Conservation (phyloP, 495 filamentous ascomycete species). For the Talaromyces stipitatus region DNA sequence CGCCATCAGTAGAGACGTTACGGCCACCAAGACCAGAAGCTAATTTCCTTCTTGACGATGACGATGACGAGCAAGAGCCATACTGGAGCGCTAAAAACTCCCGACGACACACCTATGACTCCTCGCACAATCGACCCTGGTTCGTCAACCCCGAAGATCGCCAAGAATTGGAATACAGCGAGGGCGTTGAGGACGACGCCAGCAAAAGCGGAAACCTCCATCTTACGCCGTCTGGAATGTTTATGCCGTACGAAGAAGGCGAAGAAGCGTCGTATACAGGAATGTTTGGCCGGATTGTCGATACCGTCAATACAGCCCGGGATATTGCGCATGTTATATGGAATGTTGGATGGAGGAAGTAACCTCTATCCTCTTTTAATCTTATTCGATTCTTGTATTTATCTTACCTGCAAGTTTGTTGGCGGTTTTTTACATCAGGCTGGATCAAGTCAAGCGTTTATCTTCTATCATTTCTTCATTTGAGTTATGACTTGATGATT, state of each 20-base stretch:
- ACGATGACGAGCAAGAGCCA: slow-evolving; percentile 44
- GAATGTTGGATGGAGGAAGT: slow-evolving; percentile 93
- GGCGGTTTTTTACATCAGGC: not conserved
- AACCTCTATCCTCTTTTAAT: slow-evolving; percentile 13
- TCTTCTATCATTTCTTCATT: not conserved
- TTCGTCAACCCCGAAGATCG: slow-evolving; percentile 30
- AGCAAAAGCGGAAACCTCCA: slow-evolving; percentile 40
- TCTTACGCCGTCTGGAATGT: slow-evolving; percentile 73
- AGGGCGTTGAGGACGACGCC: not conserved
- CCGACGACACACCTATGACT: slow-evolving; percentile 13
- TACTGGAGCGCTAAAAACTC: not conserved
- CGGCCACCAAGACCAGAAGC: slow-evolving; percentile 61
- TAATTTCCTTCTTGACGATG: slow-evolving; percentile 66
- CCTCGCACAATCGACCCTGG: slow-evolving; percentile 23
- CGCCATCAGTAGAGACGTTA: slow-evolving; percentile 70
- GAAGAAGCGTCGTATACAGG: slow-evolving; percentile 44
- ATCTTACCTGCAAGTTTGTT: not conserved
- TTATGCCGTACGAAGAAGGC: slow-evolving; percentile 74
- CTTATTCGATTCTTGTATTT: slow-evolving; percentile 1
- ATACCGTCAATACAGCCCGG: slow-evolving; percentile 91
- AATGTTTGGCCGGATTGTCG: slow-evolving; percentile 75
- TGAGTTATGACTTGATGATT: slow-evolving; percentile 1
- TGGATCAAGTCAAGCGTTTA: not conserved
- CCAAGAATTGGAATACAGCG: slow-evolving; percentile 15
- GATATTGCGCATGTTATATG: slow-evolving; percentile 96